A percentile compares a stretch with the other conserved stretches of the same genome.
phyloP scores from a whole-genome alignment of 2,329 filamentous ascomycete genomes.

The Grosmannia clavigera region DNA sequence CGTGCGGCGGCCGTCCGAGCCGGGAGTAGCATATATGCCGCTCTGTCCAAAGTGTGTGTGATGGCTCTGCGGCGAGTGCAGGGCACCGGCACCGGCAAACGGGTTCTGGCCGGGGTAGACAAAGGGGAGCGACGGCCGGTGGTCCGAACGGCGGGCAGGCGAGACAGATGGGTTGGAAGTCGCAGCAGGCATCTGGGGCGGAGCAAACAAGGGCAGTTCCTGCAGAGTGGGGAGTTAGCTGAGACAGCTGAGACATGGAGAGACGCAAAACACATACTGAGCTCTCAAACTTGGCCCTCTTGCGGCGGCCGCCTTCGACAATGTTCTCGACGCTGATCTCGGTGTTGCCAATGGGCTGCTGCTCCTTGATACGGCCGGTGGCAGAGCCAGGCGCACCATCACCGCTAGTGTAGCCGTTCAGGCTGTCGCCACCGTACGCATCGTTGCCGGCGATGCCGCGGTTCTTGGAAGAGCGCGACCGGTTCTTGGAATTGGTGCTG shows the following conservation, averaged over 20 bases:
- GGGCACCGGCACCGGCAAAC: conserved; percentile 62
- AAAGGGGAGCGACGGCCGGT: conserved; percentile 63
- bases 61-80: conserved; percentile 78
- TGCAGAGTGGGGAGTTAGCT: conserved; percentile 23
- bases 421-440: conserved; percentile 43
- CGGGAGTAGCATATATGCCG: conserved; percentile 50
- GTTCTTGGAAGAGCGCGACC: conserved; percentile 58
- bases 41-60: conserved; percentile 40
- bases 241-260: neutral
- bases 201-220: conserved; percentile 93
- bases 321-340: conserved; percentile 98
- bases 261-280: conserved; percentile 56
- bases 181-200: conserved; percentile 82
- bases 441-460: conserved; percentile 45
- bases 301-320: conserved; percentile 88
- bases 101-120: conserved; percentile 65
- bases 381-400: conserved; percentile 69
- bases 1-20: conserved; percentile 49
- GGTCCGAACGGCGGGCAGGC: conserved; percentile 67
- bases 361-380: conserved; percentile 69
- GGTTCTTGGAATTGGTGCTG: conserved; percentile 46
- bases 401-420: conserved; percentile 74
- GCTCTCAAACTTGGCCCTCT: conserved; percentile 90
- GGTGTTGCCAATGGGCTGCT: conserved; percentile 63
- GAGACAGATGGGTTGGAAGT: conserved; percentile 98